These are phyloP conservation scores for Sugiyamaella lignohabitans DNA, from an alignment of 805 yeast species.

Conservation along the genomic window DNA sequence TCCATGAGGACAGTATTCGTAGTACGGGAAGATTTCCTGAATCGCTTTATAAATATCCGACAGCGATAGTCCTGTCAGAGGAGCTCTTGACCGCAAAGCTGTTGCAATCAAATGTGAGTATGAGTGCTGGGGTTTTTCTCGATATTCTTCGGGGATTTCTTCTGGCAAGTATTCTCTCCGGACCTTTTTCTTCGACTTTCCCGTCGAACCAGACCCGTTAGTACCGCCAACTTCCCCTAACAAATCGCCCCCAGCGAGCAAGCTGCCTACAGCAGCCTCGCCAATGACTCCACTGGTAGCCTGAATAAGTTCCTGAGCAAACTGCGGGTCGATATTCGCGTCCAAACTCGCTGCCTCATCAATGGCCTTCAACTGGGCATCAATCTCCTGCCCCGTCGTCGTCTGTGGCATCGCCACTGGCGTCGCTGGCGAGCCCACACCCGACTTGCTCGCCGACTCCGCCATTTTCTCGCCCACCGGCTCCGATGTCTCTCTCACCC, in stretches of 20 bases:
- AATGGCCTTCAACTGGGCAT: slow-evolving; percentile 3
- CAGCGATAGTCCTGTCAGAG: slow-evolving; percentile 67
- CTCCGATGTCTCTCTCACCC: slow-evolving; percentile 2
- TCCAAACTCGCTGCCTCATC: slow-evolving; percentile 6
- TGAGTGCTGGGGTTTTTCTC: slow-evolving; percentile 77
- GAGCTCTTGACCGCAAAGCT: slow-evolving; percentile 62
- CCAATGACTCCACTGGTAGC: background rate
- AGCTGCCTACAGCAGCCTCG: slow-evolving; percentile 1
- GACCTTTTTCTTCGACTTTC: slow-evolving; percentile 39
- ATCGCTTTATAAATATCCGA: slow-evolving; percentile 84
- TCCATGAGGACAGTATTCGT: slow-evolving; percentile 89
- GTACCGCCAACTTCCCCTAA: background rate
- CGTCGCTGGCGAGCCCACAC: slow-evolving; percentile 11
- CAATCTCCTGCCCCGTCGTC: slow-evolving; percentile 7
- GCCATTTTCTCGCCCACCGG: background rate
- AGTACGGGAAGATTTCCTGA: slow-evolving; percentile 83
- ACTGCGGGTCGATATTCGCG: slow-evolving; percentile 2
- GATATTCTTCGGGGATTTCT: slow-evolving; percentile 82
- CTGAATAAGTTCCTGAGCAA: background rate
- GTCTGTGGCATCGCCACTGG: slow-evolving; percentile 4
- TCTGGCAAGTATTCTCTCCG: slow-evolving; percentile 61
- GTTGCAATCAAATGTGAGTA: slow-evolving; percentile 76
- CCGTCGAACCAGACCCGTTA: slow-evolving; percentile 1
- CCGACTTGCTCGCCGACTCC: slow-evolving; percentile 2
- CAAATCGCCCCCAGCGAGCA: slow-evolving; percentile 1